Conservation (phyloP, 1,139 yeast genomes). For the Nakaseomyces nivariensis region DNA sequence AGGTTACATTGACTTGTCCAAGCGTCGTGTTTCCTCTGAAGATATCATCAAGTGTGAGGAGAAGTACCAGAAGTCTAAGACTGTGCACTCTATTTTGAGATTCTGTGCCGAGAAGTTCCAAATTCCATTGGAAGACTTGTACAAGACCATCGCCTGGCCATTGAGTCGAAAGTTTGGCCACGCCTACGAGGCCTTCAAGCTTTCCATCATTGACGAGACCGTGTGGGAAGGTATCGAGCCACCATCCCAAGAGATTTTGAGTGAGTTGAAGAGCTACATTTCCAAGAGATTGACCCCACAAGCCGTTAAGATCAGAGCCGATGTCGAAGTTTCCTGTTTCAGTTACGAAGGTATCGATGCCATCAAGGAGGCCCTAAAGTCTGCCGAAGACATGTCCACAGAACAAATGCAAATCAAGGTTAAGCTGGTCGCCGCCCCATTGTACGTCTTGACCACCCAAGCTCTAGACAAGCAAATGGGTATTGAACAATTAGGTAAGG, state of each 20-base stretch:
- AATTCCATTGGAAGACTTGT: slow-evolving; percentile 73
- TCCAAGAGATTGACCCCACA: slow-evolving; percentile 94
- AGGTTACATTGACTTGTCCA: slow-evolving; percentile 94
- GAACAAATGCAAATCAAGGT: slow-evolving; percentile 83
- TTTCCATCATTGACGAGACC: slow-evolving; percentile 85
- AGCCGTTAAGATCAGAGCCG: slow-evolving; percentile 95
- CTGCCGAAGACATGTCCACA: slow-evolving; percentile 78
- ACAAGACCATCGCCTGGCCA: slow-evolving; percentile 94
- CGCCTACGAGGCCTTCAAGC: slow-evolving; percentile 94
- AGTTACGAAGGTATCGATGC: slow-evolving; percentile 98
- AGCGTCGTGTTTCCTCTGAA: slow-evolving; percentile 97
- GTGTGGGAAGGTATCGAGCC: slow-evolving; percentile 78
- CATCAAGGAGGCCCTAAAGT: slow-evolving; percentile 74
- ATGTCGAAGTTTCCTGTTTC: slow-evolving; percentile 94
- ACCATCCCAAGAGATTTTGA: slow-evolving; percentile 53
- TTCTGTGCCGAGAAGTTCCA: slow-evolving; percentile 97
- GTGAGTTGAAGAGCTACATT: slow-evolving; percentile 76
- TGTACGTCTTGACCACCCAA: slow-evolving; percentile 86
- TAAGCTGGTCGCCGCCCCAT: slow-evolving; percentile 94
- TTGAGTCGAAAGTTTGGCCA: slow-evolving; percentile 91
- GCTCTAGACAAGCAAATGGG: slow-evolving; percentile 89
- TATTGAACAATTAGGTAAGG: slow-evolving; percentile 62
- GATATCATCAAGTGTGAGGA: slow-evolving; percentile 97
- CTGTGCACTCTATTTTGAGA: slow-evolving; percentile 93
- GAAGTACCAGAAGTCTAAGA: slow-evolving; percentile 91